Evolutionary conservation across 2,329 filamentous ascomycete species (phyloP).

Genomic region (Pestalotiopsis sp.): DNA sequence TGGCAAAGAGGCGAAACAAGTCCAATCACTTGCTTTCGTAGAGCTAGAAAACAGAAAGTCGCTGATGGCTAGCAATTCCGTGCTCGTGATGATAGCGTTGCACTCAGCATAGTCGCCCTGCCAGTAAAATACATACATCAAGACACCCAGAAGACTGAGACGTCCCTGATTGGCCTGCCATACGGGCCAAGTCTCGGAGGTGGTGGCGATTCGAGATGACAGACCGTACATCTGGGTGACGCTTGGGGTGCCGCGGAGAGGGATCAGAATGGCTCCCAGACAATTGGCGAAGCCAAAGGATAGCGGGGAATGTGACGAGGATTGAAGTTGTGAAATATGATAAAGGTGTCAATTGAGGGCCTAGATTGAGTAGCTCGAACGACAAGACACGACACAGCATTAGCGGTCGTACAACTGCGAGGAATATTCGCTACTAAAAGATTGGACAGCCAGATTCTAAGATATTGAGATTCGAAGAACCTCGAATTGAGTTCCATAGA

Average conservation of each 20-base stretch:
- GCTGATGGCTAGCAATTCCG: neutral
- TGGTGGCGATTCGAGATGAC: conserved; percentile 7
- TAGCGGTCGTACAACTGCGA: too few species aligned
- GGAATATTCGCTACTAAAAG: too few species aligned
- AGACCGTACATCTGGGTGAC: conserved; percentile 12
- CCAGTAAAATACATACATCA: conserved; percentile 15
- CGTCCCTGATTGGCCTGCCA: conserved; percentile 26
- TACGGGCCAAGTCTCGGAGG: conserved; percentile 22
- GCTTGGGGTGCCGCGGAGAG: conserved; percentile 3
- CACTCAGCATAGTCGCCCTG: conserved; percentile 11
- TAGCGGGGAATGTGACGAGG: neutral
- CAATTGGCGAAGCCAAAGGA: conserved; percentile 1
- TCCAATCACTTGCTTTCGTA: neutral
- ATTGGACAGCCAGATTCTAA: too few species aligned
- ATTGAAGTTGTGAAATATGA: neutral
- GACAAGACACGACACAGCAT: too few species aligned
- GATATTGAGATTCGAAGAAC: too few species aligned
- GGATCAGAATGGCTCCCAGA: neutral
- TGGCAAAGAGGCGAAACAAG: neutral
- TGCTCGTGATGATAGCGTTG: conserved; percentile 6
- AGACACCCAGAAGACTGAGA: conserved; percentile 11
- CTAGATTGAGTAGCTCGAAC: too few species aligned
- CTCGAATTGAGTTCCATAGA: too few species aligned
- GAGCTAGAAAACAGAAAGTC: neutral
- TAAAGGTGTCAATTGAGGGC: neutral